These are phyloP conservation scores for Pythium monospermum DNA, from an alignment of 352 stramenopile genomes.

Conservation along the genomic window DNA sequence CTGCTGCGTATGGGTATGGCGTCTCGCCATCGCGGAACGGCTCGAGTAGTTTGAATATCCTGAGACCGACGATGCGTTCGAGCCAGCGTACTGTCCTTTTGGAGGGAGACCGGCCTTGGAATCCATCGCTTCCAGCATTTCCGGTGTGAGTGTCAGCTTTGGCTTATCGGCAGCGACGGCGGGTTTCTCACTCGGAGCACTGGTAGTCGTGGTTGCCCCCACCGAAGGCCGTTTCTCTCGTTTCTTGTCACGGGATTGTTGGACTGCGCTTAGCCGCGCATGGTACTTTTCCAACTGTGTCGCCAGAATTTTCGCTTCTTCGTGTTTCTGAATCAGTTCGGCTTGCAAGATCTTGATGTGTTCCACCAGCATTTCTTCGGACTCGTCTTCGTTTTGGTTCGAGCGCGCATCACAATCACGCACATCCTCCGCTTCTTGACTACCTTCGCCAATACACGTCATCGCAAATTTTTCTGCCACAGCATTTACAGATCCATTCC, in stretches of 20 bases:
- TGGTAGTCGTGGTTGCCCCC: not conserved
- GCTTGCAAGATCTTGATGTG: slow-evolving; percentile 67
- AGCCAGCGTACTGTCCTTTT: slow-evolving; percentile 23
- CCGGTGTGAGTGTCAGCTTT: slow-evolving; percentile 22
- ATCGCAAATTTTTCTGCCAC: slow-evolving; percentile 6
- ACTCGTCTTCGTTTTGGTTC: slow-evolving; percentile 59
- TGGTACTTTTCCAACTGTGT: slow-evolving; percentile 22
- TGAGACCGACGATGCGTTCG: slow-evolving; percentile 30
- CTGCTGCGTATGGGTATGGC: slow-evolving; percentile 21
- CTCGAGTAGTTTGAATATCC: slow-evolving; percentile 29
- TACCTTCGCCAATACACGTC: slow-evolving; percentile 15
- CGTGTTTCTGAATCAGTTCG: slow-evolving; percentile 65
- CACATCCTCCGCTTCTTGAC: slow-evolving; percentile 13
- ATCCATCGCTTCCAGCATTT: slow-evolving; percentile 24
- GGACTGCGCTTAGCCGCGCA: slow-evolving; percentile 7
- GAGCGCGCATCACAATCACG: slow-evolving; percentile 27
- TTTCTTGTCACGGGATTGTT: slow-evolving; percentile 14
- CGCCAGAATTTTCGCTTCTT: slow-evolving; percentile 35
- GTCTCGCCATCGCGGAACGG: slow-evolving; percentile 19
- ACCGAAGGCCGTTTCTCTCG: not conserved
- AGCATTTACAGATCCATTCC: not conserved
- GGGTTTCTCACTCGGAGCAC: not conserved
- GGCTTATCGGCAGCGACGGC: not conserved
- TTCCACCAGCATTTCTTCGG: slow-evolving; percentile 50
- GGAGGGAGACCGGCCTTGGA: slow-evolving; percentile 22